These are phyloP conservation scores for Trichoderma breve DNA, from an alignment of 2,329 filamentous ascomycete genomes.

Conservation along the genomic window DNA sequence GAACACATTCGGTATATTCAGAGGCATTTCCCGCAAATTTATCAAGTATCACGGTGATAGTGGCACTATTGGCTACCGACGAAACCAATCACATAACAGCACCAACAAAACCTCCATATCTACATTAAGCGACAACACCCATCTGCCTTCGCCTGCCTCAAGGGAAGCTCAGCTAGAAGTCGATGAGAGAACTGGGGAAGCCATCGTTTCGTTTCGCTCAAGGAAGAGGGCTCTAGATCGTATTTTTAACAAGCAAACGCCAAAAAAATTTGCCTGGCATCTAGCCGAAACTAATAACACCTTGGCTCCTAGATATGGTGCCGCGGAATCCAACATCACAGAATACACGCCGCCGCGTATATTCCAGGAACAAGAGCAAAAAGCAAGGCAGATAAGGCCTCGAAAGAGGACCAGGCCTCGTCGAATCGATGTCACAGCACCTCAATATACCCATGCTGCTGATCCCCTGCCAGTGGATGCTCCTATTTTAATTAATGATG, in stretches of 20 bases:
- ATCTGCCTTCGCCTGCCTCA: not conserved
- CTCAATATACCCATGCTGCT: constrained; percentile 52
- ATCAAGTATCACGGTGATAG: constrained; percentile 31
- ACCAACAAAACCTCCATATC: not conserved
- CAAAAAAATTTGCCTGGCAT: constrained; percentile 27
- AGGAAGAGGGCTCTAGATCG: constrained; percentile 56
- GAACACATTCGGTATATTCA: not conserved
- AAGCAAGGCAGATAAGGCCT: constrained; percentile 30
- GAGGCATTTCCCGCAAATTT: constrained; percentile 28
- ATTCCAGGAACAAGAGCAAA: not conserved
- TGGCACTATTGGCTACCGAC: constrained; percentile 30
- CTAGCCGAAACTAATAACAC: not conserved
- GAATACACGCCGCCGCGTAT: not conserved
- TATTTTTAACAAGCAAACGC: constrained; percentile 46
- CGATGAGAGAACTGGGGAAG: constrained; percentile 36
- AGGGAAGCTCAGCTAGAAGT: constrained; percentile 58
- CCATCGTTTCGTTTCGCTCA: constrained; percentile 44
- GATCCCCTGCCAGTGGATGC: constrained; percentile 44
- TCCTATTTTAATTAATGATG: constrained; percentile 16
- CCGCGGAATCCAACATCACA: not conserved
- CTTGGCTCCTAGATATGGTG: not conserved
- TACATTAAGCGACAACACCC: not conserved
- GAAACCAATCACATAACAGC: constrained; percentile 5
- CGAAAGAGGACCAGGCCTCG: constrained; percentile 46
- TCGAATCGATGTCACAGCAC: constrained; percentile 48